Base-by-base conservation (phyloP, 2,329 filamentous ascomycete species). In the Penicillium sp. region DNA sequence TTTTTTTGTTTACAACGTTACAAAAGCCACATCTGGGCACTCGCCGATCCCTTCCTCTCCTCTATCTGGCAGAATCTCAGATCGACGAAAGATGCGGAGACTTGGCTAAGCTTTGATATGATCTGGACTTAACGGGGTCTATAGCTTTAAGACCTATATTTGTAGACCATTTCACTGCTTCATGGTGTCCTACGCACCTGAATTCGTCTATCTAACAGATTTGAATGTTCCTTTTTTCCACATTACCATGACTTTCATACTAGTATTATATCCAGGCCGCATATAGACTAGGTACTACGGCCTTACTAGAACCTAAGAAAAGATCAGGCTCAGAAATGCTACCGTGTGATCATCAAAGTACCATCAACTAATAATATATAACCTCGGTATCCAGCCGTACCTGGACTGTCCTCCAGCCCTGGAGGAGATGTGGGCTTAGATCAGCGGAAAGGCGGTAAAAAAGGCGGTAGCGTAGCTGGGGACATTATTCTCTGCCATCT, bases 21-120 rank as follows among this genome's bases (percentile, higher is more conserved):
- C 49, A 35, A 51, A 51, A 44, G 39, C 40, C 49, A 50, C 53
- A 31, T 24, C 38, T 31, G 40, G 40, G 12, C 28, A 39, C 15
- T 40, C 28, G 57, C 47, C 52, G 48, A 50, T 47, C 48, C 42
- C 45, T 55, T 41, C 52, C 45, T 38, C 17, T 43, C 49, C 32
- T 39, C 38, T 43, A 43, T 43, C 31, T 43, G 31, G 45, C 44
- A 46, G 44, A 46, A 46, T 46, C 19, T 32, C 34, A 40, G 44
- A 46, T 46, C 44, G 38, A 46, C 34, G 26, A 44, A 44, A 22
- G 21, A 24, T 46, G 44, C 44, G 44, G 34, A 46, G 44, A 46
- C 44, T 40, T 44, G 32, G 32, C 31, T 45, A 45, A 28, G 32
- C 32, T 44, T 44, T 34, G 6, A 31, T 21, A 32, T 17, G 31